Conservation (phyloP, 495 filamentous ascomycete species). For the Penicillium canariense region DNA sequence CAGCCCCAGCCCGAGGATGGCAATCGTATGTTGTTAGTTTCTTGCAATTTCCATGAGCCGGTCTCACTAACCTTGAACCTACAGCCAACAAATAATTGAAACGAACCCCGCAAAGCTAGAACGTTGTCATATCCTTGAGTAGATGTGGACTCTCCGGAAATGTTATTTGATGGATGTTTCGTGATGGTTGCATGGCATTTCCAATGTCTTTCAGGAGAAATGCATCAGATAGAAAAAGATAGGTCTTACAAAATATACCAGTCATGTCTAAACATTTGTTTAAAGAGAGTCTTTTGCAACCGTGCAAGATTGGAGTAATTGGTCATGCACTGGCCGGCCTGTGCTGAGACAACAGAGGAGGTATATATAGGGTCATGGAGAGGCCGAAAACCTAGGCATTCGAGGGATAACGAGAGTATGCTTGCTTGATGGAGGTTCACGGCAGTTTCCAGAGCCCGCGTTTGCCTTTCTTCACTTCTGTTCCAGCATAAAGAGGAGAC, state of each 20-base stretch:
- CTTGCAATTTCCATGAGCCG: constrained; percentile 29
- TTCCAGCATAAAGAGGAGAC: not conserved
- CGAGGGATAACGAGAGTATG: too few relatives aligned
- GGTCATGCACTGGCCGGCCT: not conserved
- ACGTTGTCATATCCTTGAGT: too few relatives aligned
- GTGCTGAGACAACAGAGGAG: not conserved
- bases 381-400: too few relatives aligned
- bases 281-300: not conserved
- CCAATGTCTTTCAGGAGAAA: not conserved
- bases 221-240: not conserved
- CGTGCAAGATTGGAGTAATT: too few relatives aligned
- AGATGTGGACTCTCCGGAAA: not conserved
- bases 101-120: constrained; percentile 3
- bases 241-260: not conserved
- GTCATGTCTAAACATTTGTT: not conserved
- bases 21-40: constrained; percentile 56
- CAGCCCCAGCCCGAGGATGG: constrained; percentile 65
- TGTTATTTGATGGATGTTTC: not conserved
- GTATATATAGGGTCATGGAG: too few relatives aligned
- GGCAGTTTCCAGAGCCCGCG: not conserved
- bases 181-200: not conserved
- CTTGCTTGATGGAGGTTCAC: not conserved
- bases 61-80: constrained; percentile 29
- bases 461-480: not conserved
- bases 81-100: constrained; percentile 42